These are phyloP conservation scores for Malassezia japonica DNA, from an alignment of 1,284 basidiomycete genomes.

Conservation along the genomic window DNA sequence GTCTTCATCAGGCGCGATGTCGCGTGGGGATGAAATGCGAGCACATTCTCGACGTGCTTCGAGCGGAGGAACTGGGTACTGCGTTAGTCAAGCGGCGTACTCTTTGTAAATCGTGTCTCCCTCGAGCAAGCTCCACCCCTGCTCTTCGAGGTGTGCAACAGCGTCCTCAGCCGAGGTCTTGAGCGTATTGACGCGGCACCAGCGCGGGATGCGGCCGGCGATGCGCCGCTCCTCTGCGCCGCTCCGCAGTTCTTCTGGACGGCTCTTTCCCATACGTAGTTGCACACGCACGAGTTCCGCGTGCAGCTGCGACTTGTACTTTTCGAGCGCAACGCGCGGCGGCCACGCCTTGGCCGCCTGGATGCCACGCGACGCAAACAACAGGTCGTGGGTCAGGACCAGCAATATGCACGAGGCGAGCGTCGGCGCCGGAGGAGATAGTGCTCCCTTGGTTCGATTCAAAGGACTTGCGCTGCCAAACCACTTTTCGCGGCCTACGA, in stretches of 20 bases:
- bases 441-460: neutral
- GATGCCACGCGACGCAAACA: constrained; percentile 32
- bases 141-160: constrained; percentile 55
- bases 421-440: neutral
- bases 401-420: constrained; percentile 24
- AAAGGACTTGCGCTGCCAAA: constrained; percentile 16
- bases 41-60: constrained; percentile 64
- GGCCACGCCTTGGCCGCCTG: constrained; percentile 37
- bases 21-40: constrained; percentile 61
- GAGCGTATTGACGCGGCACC: constrained; percentile 37
- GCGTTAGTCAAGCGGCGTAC: constrained; percentile 33
- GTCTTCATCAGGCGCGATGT: constrained; percentile 29
- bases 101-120: constrained; percentile 25
- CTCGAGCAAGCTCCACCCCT: constrained; percentile 24
- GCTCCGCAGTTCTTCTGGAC: constrained; percentile 29
- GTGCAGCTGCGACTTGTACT: constrained; percentile 76
- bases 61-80: constrained; percentile 39
- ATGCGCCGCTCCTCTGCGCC: constrained; percentile 23
- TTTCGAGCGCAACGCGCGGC: constrained; percentile 43
- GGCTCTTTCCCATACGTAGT: constrained; percentile 50
- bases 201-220: constrained; percentile 32
- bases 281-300: constrained; percentile 76
- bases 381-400: constrained; percentile 37
- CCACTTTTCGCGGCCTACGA: constrained; percentile 20
- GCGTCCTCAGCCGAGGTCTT: constrained; percentile 49